Evolutionary conservation across 257 asterid species (phyloP).

Genomic region (Cynanchum wilfordii): DNA sequence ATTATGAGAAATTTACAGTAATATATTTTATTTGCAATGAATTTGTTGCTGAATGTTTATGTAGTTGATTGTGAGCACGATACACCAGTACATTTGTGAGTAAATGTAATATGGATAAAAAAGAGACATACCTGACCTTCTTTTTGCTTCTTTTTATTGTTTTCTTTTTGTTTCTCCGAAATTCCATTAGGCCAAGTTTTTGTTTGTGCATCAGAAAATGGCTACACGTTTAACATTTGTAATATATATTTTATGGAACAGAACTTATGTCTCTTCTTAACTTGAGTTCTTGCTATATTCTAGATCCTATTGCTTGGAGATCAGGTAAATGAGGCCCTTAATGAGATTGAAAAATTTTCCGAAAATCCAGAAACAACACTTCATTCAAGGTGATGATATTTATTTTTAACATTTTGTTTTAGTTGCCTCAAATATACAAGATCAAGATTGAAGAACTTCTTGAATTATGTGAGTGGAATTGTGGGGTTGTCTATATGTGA

Average conservation of each 20-base stretch:
- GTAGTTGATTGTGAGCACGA: background rate
- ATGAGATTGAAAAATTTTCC: constrained; percentile 46
- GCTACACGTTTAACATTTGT: background rate
- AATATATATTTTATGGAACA: background rate
- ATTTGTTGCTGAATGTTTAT: background rate
- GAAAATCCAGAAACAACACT: constrained; percentile 38
- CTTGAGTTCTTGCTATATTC: constrained; percentile 10
- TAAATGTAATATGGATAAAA: background rate
- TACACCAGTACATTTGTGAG: background rate
- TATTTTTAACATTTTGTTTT: background rate
- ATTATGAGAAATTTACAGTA: background rate
- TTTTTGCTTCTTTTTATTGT: background rate
- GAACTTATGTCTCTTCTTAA: background rate
- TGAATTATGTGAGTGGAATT: background rate
- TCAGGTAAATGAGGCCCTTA: constrained; percentile 71
- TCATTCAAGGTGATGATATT: constrained; percentile 51
- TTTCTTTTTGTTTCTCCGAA: background rate
- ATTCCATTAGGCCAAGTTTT: background rate
- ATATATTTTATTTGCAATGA: background rate
- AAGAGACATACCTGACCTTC: background rate
- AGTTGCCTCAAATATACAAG: background rate
- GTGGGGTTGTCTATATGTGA: background rate
- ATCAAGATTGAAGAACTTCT: background rate
- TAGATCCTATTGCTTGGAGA: constrained; percentile 89
- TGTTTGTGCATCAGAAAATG: background rate